Evolutionary conservation across 1,284 basidiomycete genomes (phyloP).

Genomic region (Ceraceosorus guamensis): DNA sequence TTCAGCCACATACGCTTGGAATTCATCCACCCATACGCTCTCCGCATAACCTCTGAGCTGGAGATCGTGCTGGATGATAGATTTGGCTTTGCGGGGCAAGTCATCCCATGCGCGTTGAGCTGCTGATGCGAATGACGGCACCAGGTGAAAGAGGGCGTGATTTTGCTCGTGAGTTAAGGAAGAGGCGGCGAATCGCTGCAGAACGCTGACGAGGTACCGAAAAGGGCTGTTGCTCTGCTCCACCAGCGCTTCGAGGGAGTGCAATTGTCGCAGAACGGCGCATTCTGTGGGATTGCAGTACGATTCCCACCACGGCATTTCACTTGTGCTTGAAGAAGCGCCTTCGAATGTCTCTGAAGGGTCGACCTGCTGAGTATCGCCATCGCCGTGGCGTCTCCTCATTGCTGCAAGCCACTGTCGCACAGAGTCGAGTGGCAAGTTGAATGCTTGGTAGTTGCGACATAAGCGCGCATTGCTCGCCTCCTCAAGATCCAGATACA

Average conservation of each 20-base stretch:
- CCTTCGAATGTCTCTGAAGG: constrained; percentile 17
- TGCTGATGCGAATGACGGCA: constrained; percentile 20
- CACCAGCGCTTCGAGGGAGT: neutral
- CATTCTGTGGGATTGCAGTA: constrained; percentile 1
- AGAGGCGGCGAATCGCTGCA: constrained; percentile 20
- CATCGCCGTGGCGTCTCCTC: constrained; percentile 6
- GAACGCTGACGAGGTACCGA: constrained; percentile 41
- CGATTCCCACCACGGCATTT: neutral
- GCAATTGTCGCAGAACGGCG: neutral
- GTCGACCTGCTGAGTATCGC: constrained; percentile 12
- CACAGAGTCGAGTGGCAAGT: constrained; percentile 29
- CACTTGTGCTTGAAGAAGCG: constrained; percentile 6
- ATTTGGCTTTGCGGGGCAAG: constrained; percentile 17
- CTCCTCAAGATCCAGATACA: constrained; percentile 25
- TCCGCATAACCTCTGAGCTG: constrained; percentile 32
- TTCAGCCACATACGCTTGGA: constrained; percentile 39
- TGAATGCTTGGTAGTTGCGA: constrained; percentile 42
- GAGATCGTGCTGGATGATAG: constrained; percentile 34
- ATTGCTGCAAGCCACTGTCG: constrained; percentile 34
- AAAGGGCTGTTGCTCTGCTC: constrained; percentile 1
- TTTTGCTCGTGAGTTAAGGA: constrained; percentile 38
- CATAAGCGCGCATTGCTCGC: constrained; percentile 27
- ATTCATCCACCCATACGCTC: constrained; percentile 36
- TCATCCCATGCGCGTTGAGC: constrained; percentile 17
- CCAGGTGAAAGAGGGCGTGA: constrained; percentile 41